Base-by-base conservation (phyloP, 805 yeast genomes). In the Myxozyma nipponensis region DNA sequence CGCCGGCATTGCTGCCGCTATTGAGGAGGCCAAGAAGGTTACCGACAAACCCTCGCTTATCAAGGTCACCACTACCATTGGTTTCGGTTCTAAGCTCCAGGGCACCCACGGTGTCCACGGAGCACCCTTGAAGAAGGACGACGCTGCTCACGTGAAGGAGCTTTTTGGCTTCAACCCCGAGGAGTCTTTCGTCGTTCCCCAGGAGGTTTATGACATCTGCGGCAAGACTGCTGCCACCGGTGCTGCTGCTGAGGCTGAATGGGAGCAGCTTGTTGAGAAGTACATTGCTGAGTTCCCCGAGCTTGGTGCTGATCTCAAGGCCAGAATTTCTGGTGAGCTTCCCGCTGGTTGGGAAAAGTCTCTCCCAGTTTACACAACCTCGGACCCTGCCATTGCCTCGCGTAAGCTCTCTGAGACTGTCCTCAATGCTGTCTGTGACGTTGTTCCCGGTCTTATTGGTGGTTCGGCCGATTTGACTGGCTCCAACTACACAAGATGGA, bases 391-490 rank as follows among this genome's bases (percentile, higher is more conserved):
- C 44, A 76, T 89, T 62, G 98, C 98, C 57, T 80, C 97, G 55
- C 86, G 98, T 80, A 91, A 91, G 78, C 77, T 89, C 66, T 85
- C 95, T 46, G 97, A 91, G 77, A 76, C 76, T 61, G 87, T 83
- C 37, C 74, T 91, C 64, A 75, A 77, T 62, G 71, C 74, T 58
- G 71, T 91, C 63, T 76, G 77, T 63, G 77, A 76, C 24, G 78
- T 62, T 41, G 60, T 91, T 47, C 98, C 98, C 49, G 96, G 89
- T 77, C 74, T 91, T 58, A 74, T 91, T 66, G 97, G 97, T 75
- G 98, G 98, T 67, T 90, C 98, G 61, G 98, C 98, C 52, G 98
- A 91, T 74, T 81, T 91, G 75, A 91, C 98, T 52, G 95, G 95
- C 62, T 91, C 98, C 50, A 93, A 91, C 81, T 79, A 88, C 76